Evolutionary conservation across 768 basidiomycete species (phyloP), one percentile per base, ranked within the genome.

Genomic region (Tulasnella sp.): DNA sequence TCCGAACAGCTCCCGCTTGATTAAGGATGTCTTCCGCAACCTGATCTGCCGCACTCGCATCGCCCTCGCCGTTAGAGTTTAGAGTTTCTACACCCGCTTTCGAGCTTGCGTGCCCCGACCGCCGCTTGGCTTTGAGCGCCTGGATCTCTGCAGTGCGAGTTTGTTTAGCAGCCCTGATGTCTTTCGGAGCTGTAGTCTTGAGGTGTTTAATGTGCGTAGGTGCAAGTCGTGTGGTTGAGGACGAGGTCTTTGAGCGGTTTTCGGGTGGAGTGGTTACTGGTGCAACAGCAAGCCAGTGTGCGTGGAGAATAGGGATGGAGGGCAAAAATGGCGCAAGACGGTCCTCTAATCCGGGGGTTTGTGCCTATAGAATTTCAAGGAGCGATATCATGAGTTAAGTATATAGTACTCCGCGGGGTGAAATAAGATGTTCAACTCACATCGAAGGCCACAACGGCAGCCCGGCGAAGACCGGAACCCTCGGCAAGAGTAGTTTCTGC

Each of bases 191-290:
- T 35, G 88, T 87, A 2, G 94, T 95, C 19, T 85, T 84, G 26
- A 94, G 78, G 75, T 93, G 91, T 77, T 94, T 95, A 75, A 94
- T 83, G 77, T 92, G 89, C 0, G 92, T 92, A 2, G 89, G 87
- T 47, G 90, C 80, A 32, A 89, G 74, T 66, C 14, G 59, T 3
- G 9, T 66, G n/a, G 16, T 36, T 6, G 17, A 39, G n/a, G 4
- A 12, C 17, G 37, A 14, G 36, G 67, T 7, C 22, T 19, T 32
- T 26, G 47, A 37, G 7, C 32, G 35, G 35, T 14, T 65, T 19
- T 22, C 9, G 14, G 35, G 36, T 39, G 16, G 39, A n/a, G 41
- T 17, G n/a, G 70, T 66, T 69, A n/a, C 22, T 73, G 72, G 17
- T 73, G 77, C 42, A 71, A 72, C 35, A 37, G 80, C 78, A 16